Percentiles rank a stretch among this genome's conserved stretches.
Conservation (phyloP, 257 asterid genomes). For the Gentiana dahurica region DNA sequence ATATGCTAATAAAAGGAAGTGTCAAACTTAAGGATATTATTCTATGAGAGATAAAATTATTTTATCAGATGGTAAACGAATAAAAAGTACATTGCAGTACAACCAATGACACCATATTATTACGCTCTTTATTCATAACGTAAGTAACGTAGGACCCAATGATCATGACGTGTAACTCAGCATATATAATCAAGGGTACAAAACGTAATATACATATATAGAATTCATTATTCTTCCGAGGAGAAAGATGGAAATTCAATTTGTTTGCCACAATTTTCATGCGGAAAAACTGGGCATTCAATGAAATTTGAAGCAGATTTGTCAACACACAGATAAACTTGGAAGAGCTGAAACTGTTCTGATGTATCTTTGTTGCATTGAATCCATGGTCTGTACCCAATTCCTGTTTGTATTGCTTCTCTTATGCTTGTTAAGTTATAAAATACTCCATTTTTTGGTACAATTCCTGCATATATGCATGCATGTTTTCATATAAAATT, state of each 20-base stretch:
- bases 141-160: no score
- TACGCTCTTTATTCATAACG: no score
- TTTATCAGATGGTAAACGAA: no score
- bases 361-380: constrained; percentile 52
- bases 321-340: constrained; percentile 62
- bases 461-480: constrained; percentile 26
- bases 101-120: no score
- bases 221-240: not conserved
- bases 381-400: constrained; percentile 43
- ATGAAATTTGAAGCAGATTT: constrained; percentile 40
- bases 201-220: no score
- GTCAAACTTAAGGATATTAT: no score
- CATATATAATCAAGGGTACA: no score
- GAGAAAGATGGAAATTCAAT: constrained; percentile 59
- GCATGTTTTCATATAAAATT: no score
- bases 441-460: constrained; percentile 25
- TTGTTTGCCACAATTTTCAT: constrained; percentile 36
- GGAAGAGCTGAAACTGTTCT: constrained; percentile 43
- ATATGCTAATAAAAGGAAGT: no score
- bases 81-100: no score
- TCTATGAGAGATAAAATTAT: no score
- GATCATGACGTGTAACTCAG: no score
- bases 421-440: constrained; percentile 31
- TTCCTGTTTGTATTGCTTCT: constrained; percentile 37
- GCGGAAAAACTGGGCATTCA: constrained; percentile 46